phyloP scores from a whole-genome alignment of 2,329 filamentous ascomycete genomes.

The Diplocarpon rosae region DNA sequence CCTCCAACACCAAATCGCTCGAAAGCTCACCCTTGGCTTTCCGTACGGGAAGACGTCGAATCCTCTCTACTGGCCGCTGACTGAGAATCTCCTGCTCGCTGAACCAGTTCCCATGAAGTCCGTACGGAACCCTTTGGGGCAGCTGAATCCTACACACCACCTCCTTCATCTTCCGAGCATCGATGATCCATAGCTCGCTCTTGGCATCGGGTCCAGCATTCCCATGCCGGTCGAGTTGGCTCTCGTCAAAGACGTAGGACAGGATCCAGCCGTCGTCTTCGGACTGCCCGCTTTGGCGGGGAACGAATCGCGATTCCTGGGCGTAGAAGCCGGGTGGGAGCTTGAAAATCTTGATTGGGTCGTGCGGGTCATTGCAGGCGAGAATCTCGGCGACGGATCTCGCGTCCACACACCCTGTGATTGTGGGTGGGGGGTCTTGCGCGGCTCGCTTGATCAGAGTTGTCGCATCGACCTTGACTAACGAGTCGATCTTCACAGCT shows the following conservation, averaged over 20 bases:
- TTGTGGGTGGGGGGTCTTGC: conserved; percentile 32
- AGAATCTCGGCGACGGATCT: conserved; percentile 43
- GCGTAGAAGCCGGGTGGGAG: conserved; percentile 51
- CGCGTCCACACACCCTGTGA: conserved; percentile 52
- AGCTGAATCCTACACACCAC: conserved; percentile 47
- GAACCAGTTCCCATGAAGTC: conserved; percentile 55
- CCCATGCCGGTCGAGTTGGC: conserved; percentile 38
- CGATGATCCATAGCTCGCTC: conserved; percentile 58
- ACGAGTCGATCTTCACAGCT: conserved; percentile 53
- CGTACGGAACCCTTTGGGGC: conserved; percentile 59
- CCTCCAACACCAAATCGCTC: not conserved
- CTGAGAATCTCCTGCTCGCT: conserved; percentile 37
- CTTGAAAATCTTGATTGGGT: conserved; percentile 50
- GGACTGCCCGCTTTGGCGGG: conserved; percentile 29
- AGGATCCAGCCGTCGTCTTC: conserved; percentile 61
- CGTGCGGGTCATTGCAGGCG: conserved; percentile 32
- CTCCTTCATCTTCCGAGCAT: conserved; percentile 50
- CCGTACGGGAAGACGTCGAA: conserved; percentile 12
- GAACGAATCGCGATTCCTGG: conserved; percentile 57
- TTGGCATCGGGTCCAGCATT: conserved; percentile 31
- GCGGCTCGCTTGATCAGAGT: conserved; percentile 43
- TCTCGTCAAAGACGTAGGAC: conserved; percentile 60
- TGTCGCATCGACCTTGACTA: conserved; percentile 49
- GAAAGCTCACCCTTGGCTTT: conserved; percentile 1
- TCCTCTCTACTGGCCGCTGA: conserved; percentile 30